These are phyloP conservation scores for Rusavskia elegans DNA, from an alignment of 495 filamentous ascomycete genomes.

Conservation along the genomic window DNA sequence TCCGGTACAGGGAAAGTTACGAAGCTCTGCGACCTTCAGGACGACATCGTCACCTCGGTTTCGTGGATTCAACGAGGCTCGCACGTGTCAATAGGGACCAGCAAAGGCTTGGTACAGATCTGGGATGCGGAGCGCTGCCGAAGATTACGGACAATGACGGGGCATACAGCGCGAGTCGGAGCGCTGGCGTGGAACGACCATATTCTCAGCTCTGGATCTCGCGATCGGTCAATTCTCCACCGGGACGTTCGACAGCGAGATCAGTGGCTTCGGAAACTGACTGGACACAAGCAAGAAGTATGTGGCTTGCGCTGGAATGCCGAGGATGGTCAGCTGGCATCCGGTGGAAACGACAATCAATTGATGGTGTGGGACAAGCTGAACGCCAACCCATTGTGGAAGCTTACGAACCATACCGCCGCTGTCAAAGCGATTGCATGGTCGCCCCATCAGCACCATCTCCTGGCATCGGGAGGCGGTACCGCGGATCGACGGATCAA, in stretches of 20 bases:
- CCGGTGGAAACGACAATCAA: constrained; percentile 96
- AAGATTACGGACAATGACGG: constrained; percentile 85
- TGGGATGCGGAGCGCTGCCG: constrained; percentile 86
- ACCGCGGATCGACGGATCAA: constrained; percentile 92
- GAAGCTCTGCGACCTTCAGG: constrained; percentile 81
- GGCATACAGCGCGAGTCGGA: constrained; percentile 80
- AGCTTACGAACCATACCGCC: constrained; percentile 83
- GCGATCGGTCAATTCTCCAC: constrained; percentile 85
- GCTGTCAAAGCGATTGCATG: constrained; percentile 98
- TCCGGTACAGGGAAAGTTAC: constrained; percentile 71
- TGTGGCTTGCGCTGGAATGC: constrained; percentile 97
- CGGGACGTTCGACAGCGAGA: constrained; percentile 89
- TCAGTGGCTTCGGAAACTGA: constrained; percentile 68
- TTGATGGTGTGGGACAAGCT: constrained; percentile 96
- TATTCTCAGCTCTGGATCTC: constrained; percentile 86
- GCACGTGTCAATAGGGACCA: constrained; percentile 86
- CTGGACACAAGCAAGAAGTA: constrained; percentile 97
- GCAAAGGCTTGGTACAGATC: constrained; percentile 87
- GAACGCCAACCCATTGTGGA: constrained; percentile 70
- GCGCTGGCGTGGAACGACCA: constrained; percentile 96
- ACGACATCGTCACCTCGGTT: constrained; percentile 90
- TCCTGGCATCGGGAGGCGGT: constrained; percentile 89
- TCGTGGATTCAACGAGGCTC: constrained; percentile 94
- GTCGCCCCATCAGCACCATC: constrained; percentile 87
- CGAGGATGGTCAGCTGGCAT: constrained; percentile 88